Percentiles rank a stretch among this genome's conserved stretches.
These are phyloP conservation scores for Entamoeba invadens DNA, from an alignment of 208 protist species.

Conservation along the genomic window DNA sequence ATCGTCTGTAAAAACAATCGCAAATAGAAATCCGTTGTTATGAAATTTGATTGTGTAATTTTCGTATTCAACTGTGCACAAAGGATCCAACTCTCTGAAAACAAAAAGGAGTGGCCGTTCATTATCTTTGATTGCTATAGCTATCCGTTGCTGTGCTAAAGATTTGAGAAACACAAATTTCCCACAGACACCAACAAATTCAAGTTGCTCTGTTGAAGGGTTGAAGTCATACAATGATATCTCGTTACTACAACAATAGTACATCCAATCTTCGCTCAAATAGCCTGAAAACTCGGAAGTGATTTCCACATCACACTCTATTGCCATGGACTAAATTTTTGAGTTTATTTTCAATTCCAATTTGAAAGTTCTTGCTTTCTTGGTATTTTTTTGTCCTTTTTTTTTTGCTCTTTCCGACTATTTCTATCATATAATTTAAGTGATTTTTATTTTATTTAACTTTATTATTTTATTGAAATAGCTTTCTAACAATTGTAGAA, in stretches of 20 bases:
- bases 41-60: background rate
- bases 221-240: background rate
- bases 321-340: background rate
- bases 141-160: background rate
- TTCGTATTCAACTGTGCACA: background rate
- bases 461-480: too few relatives aligned
- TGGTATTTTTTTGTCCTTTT: too few relatives aligned
- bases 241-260: background rate
- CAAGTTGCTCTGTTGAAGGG: background rate
- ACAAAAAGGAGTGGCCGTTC: background rate
- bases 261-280: background rate
- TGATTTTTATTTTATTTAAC: too few relatives aligned
- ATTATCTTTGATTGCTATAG: background rate
- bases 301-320: background rate
- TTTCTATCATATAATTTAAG: too few relatives aligned
- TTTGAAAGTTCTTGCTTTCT: too few relatives aligned
- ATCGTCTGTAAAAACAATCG: background rate
- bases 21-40: background rate
- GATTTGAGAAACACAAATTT: background rate
- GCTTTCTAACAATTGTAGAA: too few relatives aligned
- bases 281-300: background rate
- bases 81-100: background rate
- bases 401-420: too few relatives aligned
- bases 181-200: background rate
- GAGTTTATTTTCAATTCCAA: background rate